Evolutionary conservation across 257 asterid species (phyloP).

Genomic region (Solanum tacnaense): DNA sequence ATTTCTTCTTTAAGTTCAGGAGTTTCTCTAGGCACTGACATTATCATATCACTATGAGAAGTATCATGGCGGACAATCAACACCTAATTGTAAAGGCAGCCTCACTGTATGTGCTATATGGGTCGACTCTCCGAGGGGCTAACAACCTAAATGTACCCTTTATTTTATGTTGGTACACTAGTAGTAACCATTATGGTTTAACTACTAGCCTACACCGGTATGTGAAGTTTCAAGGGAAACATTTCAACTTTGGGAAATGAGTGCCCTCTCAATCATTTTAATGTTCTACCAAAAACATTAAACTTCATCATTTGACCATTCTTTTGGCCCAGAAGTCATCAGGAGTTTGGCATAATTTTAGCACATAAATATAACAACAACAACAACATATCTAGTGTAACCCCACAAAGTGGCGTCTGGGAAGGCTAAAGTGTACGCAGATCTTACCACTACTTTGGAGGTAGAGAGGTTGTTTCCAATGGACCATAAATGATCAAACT

Average conservation of each 20-base stretch:
- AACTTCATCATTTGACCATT: background rate
- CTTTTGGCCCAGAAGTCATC: background rate
- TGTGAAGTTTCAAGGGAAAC: background rate
- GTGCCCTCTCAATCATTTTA: background rate
- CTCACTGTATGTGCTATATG: background rate
- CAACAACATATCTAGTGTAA: background rate
- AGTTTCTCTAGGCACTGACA: background rate
- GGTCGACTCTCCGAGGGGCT: background rate
- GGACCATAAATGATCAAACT: background rate
- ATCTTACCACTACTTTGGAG: background rate
- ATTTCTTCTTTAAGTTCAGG: background rate
- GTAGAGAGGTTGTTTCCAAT: background rate
- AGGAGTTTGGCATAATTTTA: background rate
- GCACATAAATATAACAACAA: background rate
- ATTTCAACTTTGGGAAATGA: background rate
- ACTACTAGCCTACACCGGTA: background rate
- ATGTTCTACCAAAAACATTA: background rate
- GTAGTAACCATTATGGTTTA: background rate
- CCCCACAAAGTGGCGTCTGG: background rate
- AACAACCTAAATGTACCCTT: background rate
- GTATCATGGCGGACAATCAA: background rate
- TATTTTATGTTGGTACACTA: background rate
- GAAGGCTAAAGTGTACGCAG: background rate
- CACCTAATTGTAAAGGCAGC: background rate
- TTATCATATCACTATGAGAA: background rate